Evolutionary conservation across 495 filamentous ascomycete genomes (phyloP).

Genomic region (Ramalina intermedia): DNA sequence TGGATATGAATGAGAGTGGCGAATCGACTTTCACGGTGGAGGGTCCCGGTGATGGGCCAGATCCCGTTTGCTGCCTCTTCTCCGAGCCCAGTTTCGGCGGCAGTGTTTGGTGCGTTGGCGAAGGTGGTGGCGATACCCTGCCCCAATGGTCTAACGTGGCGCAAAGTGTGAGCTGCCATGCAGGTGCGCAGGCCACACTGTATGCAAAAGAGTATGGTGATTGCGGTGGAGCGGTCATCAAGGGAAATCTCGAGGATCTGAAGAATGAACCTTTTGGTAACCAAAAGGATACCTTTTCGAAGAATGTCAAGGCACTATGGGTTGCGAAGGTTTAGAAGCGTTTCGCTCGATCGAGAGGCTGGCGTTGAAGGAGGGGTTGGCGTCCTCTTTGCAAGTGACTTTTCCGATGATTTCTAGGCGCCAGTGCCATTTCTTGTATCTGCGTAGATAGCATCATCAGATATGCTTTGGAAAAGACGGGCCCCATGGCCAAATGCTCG

Average conservation of each 20-base stretch:
- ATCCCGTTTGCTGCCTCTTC: slow-evolving; percentile 7
- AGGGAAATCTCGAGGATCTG: slow-evolving; percentile 2
- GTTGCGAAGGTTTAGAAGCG: slow-evolving; percentile 5
- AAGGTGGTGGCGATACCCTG: not conserved
- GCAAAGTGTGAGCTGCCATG: slow-evolving; percentile 4
- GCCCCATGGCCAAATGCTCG: too few species aligned
- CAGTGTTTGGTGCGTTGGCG: not conserved
- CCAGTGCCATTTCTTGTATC: too few species aligned
- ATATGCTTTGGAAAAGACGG: too few species aligned
- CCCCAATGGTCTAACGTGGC: slow-evolving; percentile 1
- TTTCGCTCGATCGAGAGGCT: too few species aligned
- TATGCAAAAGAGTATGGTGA: slow-evolving; percentile 2
- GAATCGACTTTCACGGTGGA: slow-evolving; percentile 1
- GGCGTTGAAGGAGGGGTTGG: too few species aligned
- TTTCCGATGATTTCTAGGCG: too few species aligned
- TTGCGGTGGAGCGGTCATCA: not conserved
- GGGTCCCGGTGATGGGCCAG: not conserved
- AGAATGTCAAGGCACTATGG: slow-evolving; percentile 5
- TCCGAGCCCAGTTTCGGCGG: not conserved
- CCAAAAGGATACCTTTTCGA: slow-evolving; percentile 3
- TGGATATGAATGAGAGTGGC: not conserved
- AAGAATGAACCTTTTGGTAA: not conserved
- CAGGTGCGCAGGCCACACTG: not conserved
- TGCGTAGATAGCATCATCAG: too few species aligned
- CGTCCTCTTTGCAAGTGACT: too few species aligned